Conservation (phyloP, 108 stramenopile species). For the Cylindrotheca closterium region DNA sequence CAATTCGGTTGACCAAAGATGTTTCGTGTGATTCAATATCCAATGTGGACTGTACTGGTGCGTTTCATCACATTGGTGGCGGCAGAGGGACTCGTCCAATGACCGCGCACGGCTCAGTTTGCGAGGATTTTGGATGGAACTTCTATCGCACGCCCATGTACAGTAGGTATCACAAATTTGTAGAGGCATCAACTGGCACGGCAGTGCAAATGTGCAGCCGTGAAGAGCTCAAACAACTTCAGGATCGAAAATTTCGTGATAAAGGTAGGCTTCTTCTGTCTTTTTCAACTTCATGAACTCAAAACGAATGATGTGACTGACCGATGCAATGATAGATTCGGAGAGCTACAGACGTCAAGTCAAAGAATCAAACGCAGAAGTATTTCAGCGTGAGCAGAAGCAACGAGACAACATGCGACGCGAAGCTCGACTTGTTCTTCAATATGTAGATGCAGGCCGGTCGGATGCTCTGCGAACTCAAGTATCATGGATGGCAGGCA, state of each 20-base stretch:
- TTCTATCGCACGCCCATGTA: conserved; percentile 45
- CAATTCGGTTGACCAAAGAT: conserved; percentile 28
- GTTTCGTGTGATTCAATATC: conserved; percentile 13
- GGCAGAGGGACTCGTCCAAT: conserved; percentile 44
- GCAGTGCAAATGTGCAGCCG: conserved; percentile 14
- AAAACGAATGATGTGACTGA: not conserved
- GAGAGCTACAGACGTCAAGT: conserved; percentile 27
- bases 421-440: conserved; percentile 16
- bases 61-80: conserved; percentile 54
- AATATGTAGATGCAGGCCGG: conserved; percentile 1
- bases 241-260: conserved; percentile 25
- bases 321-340: conserved; percentile 9
- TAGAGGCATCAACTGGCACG: not conserved
- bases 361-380: conserved; percentile 16
- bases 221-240: conserved; percentile 22
- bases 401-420: conserved; percentile 25
- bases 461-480: conserved; percentile 12
- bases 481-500: conserved; percentile 23
- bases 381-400: conserved; percentile 26
- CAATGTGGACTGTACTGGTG: conserved; percentile 31
- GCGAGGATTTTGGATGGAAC: conserved; percentile 36
- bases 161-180: conserved; percentile 15
- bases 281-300: not conserved
- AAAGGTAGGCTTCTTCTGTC: not conserved
- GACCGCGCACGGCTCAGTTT: conserved; percentile 23